These are phyloP conservation scores for Fomitopsis palustris DNA, from an alignment of 1,284 basidiomycete species.

Conservation along the genomic window DNA sequence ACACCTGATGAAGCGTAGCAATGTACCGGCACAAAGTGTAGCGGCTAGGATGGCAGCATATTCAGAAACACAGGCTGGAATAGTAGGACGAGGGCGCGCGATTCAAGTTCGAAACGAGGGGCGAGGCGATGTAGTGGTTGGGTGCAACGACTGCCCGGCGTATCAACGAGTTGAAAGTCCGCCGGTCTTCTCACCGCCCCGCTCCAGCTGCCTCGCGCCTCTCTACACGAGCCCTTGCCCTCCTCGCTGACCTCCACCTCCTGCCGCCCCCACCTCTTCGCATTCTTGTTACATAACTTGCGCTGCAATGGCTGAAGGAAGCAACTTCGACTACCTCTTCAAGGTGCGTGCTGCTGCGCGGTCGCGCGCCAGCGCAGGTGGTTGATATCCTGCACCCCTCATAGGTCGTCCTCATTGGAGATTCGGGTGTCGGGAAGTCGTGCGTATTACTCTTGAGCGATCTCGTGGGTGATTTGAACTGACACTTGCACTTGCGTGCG, in stretches of 20 bases:
- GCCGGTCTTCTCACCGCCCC: slow-evolving; percentile 9
- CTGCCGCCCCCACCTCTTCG: neutral
- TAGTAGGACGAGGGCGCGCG: neutral
- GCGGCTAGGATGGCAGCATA: neutral
- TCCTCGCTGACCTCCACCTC: neutral
- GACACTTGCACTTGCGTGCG: neutral
- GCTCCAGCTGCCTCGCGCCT: slow-evolving; percentile 1
- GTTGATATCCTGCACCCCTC: slow-evolving; percentile 10
- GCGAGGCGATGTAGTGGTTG: neutral
- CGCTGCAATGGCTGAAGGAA: slow-evolving; percentile 80
- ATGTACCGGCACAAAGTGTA: neutral
- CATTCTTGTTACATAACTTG: slow-evolving; percentile 6
- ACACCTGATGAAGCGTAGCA: neutral
- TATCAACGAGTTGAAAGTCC: slow-evolving; percentile 13
- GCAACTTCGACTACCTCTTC: slow-evolving; percentile 94
- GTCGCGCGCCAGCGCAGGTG: slow-evolving; percentile 1
- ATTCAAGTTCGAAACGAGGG: neutral
- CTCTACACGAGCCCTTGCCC: slow-evolving; percentile 9
- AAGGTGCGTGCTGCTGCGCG: slow-evolving; percentile 55
- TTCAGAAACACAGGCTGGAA: neutral
- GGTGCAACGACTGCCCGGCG: neutral
- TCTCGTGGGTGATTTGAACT: neutral
- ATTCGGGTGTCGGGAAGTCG: slow-evolving; percentile 99
- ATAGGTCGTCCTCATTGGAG: slow-evolving; percentile 96
- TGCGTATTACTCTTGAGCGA: slow-evolving; percentile 39